Percentiles rank a stretch among this genome's conserved stretches.
Conservation (phyloP, 176 grass and related monocot genomes). For the Avena sativa region DNA sequence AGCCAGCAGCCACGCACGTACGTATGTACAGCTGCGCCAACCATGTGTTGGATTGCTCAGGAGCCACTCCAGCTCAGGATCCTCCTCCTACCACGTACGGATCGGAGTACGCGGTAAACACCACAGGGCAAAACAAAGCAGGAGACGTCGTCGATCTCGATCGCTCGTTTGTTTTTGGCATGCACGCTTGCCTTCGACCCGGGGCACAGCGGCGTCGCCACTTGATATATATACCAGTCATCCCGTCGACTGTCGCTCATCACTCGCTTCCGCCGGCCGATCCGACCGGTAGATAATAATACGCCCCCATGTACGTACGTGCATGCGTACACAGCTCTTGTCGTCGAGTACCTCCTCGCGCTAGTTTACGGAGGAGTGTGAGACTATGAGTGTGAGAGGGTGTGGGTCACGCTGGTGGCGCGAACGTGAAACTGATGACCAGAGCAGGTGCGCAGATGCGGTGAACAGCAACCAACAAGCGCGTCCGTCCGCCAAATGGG, state of each 20-base stretch:
- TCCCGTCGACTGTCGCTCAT: neutral
- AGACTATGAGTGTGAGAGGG: too few species aligned
- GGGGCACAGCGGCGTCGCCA: slow-evolving; percentile 16
- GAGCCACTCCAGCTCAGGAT: neutral
- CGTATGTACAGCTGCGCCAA: neutral
- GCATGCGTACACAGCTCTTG: neutral
- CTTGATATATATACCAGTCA: neutral
- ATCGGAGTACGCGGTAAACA: too few species aligned
- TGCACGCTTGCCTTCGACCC: slow-evolving; percentile 40
- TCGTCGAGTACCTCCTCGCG: neutral
- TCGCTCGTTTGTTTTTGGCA: neutral
- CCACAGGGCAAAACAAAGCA: neutral
- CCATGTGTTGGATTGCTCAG: neutral
- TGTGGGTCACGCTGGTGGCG: too few species aligned
- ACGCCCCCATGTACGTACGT: neutral
- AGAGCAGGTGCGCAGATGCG: neutral
- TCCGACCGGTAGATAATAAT: too few species aligned
- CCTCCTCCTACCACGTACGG: neutral
- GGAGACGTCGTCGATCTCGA: neutral
- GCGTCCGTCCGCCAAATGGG: neutral
- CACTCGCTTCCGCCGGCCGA: neutral
- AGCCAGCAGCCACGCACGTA: neutral
- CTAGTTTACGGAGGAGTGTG: neutral
- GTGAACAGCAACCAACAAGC: neutral
- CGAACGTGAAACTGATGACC: neutral